Conservation (phyloP, 768 basidiomycete species). For the Lyophyllum atratum region DNA sequence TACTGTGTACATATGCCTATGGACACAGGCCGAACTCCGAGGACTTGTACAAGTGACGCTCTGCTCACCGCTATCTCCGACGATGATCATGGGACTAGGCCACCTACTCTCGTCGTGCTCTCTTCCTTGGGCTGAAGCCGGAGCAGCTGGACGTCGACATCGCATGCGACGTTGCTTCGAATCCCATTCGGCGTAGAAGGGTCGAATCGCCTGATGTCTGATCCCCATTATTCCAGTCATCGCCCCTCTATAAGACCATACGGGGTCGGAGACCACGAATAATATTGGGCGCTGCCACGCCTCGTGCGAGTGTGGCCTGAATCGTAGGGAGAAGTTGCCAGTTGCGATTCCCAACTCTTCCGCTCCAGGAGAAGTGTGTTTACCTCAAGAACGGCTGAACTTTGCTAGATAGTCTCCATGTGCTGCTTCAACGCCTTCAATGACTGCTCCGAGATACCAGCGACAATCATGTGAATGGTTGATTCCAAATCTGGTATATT, state of each 20-base stretch:
- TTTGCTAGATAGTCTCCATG: neutral
- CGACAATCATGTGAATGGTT: neutral
- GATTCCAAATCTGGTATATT: neutral
- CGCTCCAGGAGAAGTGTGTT: neutral
- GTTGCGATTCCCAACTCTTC: neutral
- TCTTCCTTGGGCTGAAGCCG: neutral
- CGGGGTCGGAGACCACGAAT: neutral
- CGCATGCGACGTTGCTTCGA: neutral
- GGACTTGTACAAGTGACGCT: neutral
- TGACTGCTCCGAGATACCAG: neutral
- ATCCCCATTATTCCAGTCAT: neutral
- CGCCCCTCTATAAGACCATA: neutral
- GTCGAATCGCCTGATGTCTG: neutral
- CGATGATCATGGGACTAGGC: neutral
- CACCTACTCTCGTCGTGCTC: neutral
- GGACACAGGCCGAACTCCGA: neutral
- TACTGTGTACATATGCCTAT: neutral
- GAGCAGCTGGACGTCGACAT: neutral
- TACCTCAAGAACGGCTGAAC: neutral
- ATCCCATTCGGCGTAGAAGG: neutral
- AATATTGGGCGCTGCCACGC: slow-evolving; percentile 1
- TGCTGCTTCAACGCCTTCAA: neutral
- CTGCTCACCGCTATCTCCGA: neutral
- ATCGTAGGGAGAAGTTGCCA: neutral
- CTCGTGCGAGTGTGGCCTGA: neutral